Conservation (phyloP, 2,329 filamentous ascomycete genomes). For the Fusarium sp. region DNA sequence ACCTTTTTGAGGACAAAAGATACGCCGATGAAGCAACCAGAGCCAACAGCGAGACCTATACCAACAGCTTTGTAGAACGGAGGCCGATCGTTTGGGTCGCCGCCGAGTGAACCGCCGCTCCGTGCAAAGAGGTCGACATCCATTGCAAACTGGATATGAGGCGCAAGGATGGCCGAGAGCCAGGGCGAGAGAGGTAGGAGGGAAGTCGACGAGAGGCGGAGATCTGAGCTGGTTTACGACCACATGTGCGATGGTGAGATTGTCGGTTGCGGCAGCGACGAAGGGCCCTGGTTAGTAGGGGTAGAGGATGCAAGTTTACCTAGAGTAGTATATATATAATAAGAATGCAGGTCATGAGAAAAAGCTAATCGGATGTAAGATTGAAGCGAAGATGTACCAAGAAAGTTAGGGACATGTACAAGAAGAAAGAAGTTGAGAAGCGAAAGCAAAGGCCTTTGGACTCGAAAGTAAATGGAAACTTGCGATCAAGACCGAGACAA, state of each 20-base stretch:
- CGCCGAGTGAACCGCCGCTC: constrained; percentile 32
- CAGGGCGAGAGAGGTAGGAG: constrained; percentile 5
- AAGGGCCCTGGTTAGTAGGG: constrained; percentile 26
- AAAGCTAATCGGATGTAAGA: constrained; percentile 2
- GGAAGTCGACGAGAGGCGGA: constrained; percentile 21
- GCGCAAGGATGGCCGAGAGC: constrained; percentile 1
- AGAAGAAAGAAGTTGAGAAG: constrained; percentile 13
- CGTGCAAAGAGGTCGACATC: constrained; percentile 41
- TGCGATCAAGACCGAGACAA: constrained; percentile 32
- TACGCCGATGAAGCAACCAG: constrained; percentile 90
- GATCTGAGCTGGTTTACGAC: constrained; percentile 34
- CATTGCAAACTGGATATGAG: constrained; percentile 31
- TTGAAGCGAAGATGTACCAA: neutral
- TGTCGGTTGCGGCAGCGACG: constrained; percentile 39
- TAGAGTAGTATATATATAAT: neutral
- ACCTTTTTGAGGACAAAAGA: constrained; percentile 97
- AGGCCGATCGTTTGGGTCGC: constrained; percentile 52
- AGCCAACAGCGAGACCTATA: constrained; percentile 84
- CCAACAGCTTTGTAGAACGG: constrained; percentile 84
- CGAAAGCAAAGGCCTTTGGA: neutral
- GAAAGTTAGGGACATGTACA: constrained; percentile 10
- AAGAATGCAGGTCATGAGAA: constrained; percentile 1
- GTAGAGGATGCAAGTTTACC: constrained; percentile 5
- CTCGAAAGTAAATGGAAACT: constrained; percentile 32
- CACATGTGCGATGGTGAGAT: constrained; percentile 41